Evolutionary conservation across 2,329 filamentous ascomycete species (phyloP).

Genomic region (Neofusicoccum umdonicola): DNA sequence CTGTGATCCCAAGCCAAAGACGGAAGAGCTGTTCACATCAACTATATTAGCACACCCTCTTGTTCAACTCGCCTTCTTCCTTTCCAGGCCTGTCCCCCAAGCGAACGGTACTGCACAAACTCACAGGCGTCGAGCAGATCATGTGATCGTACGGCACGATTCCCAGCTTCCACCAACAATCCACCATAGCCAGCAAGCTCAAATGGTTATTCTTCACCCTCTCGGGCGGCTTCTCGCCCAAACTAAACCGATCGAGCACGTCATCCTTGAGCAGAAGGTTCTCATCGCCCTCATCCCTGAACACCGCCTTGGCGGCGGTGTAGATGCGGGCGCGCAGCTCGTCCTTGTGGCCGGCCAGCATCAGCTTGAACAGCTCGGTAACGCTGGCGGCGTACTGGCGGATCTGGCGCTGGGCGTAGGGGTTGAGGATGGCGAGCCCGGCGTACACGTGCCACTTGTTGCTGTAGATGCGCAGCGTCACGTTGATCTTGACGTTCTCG

Average conservation of each 20-base stretch:
- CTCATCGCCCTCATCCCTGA: conserved; percentile 53
- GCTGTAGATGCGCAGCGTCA: conserved; percentile 93
- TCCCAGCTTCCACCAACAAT: conserved; percentile 92
- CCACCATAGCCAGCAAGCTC: conserved; percentile 90
- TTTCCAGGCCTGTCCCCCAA: too few relatives aligned
- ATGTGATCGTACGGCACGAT: conserved; percentile 99
- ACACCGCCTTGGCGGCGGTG: conserved; percentile 73
- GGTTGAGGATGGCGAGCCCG: conserved; percentile 93
- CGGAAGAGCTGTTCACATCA: conserved; percentile 68
- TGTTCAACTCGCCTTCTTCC: background rate
- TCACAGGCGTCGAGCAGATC: conserved; percentile 91
- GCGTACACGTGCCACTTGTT: conserved; percentile 99
- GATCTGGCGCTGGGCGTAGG: conserved; percentile 87
- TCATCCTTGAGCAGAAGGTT: conserved; percentile 74
- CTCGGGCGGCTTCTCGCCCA: conserved; percentile 67
- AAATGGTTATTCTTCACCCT: conserved; percentile 88
- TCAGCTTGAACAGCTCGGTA: conserved; percentile 93
- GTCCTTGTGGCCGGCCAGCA: conserved; percentile 78
- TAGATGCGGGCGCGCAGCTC: conserved; percentile 75
- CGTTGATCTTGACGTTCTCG: conserved; percentile 99
- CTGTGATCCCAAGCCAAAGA: conserved; percentile 93
- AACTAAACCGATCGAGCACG: conserved; percentile 82
- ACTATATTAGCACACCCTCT: background rate
- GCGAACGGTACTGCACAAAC: conserved; percentile 22
- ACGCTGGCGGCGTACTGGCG: conserved; percentile 89